Conservation (phyloP, 495 filamentous ascomycete species). For the Aspergillus nidulans region DNA sequence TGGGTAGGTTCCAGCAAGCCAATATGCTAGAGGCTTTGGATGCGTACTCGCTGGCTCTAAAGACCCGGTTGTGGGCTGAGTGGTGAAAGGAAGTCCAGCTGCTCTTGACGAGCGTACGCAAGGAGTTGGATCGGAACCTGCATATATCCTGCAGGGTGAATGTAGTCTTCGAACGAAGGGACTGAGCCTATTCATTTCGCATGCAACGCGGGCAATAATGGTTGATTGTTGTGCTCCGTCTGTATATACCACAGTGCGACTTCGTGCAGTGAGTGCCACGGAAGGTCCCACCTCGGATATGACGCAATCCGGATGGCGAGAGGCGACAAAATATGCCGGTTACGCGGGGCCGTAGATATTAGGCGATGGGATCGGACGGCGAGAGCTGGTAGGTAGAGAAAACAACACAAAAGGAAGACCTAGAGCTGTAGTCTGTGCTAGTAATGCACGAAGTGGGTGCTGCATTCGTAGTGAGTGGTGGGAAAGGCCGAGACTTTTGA, state of each 20-base stretch:
- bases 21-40: slow-evolving; percentile 41
- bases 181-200: background rate
- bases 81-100: slow-evolving; percentile 50
- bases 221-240: background rate
- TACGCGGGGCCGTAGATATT: background rate
- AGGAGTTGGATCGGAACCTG: slow-evolving; percentile 30
- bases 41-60: slow-evolving; percentile 40
- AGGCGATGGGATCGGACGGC: background rate
- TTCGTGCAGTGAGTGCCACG: too few relatives aligned
- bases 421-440: background rate
- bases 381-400: background rate
- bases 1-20: slow-evolving; percentile 38
- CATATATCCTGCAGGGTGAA: slow-evolving; percentile 13
- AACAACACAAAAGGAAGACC: background rate
- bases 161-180: slow-evolving; percentile 8
- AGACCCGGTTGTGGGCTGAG: slow-evolving; percentile 55
- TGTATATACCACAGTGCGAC: background rate
- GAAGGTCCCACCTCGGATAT: background rate
- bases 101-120: slow-evolving; percentile 50
- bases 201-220: background rate
- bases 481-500: background rate
- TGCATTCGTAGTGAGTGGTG: background rate
- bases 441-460: background rate
- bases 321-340: background rate
- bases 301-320: background rate